Conservation (phyloP, 2,329 filamentous ascomycete species). For the Amesomyces nigricolor region DNA sequence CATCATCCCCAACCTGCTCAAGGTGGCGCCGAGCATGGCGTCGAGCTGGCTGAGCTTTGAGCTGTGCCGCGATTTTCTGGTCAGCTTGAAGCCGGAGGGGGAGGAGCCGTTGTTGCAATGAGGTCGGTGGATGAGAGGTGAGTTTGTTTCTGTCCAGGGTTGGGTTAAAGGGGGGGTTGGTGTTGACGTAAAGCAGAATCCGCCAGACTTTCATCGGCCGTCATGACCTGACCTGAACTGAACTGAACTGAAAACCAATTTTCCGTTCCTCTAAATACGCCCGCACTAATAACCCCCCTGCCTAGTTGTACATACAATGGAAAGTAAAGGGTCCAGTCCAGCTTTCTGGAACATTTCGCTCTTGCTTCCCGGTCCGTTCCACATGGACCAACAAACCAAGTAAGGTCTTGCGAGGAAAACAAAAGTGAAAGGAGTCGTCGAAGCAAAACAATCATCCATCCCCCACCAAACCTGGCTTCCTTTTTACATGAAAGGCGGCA, state of each 20-base stretch:
- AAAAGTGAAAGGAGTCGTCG: too few relatives aligned
- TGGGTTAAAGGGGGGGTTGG: too few relatives aligned
- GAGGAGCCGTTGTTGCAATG: conserved; percentile 29
- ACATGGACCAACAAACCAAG: background rate
- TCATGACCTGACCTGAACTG: too few relatives aligned
- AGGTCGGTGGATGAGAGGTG: conserved; percentile 6
- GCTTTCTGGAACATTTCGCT: background rate
- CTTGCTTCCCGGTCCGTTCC: background rate
- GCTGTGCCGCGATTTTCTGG: conserved; percentile 79
- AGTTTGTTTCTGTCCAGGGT: background rate
- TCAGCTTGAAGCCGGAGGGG: conserved; percentile 51
- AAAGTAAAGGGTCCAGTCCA: background rate
- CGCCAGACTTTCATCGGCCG: background rate
- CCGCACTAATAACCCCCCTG: conserved; percentile 3
- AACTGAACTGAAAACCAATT: background rate
- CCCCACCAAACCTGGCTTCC: background rate
- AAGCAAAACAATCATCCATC: background rate
- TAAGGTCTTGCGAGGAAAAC: too few relatives aligned
- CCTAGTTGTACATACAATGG: conserved; percentile 15
- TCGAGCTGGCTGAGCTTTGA: conserved; percentile 98
- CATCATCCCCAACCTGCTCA: conserved; percentile 88
- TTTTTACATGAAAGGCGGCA: conserved; percentile 74
- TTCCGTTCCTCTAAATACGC: conserved; percentile 19
- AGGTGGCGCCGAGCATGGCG: conserved; percentile 97
- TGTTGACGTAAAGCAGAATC: background rate